Conservation (phyloP, 2,329 filamentous ascomycete genomes). For the Achaetomium macrosporum region DNA sequence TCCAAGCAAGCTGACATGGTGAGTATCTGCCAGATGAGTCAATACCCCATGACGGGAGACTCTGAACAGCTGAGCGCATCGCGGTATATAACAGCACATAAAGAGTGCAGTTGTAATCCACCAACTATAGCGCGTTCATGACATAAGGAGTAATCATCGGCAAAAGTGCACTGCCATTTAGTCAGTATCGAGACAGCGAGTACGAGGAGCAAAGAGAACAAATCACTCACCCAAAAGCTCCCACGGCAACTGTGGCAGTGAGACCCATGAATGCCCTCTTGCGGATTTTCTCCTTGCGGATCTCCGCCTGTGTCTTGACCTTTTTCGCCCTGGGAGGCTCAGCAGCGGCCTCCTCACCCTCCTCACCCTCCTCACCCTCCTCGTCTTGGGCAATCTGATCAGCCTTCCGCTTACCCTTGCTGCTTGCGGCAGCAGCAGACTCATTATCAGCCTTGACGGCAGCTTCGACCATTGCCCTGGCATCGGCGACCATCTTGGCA, state of each 20-base stretch:
- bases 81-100: neutral
- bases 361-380: slow-evolving; percentile 34
- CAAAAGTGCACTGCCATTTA: slow-evolving; percentile 19
- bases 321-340: slow-evolving; percentile 62
- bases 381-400: slow-evolving; percentile 24
- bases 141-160: slow-evolving; percentile 24
- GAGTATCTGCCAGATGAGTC: neutral
- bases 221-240: slow-evolving; percentile 67
- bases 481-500: slow-evolving; percentile 75
- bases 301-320: slow-evolving; percentile 70
- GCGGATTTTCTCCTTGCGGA: slow-evolving; percentile 80
- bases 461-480: slow-evolving; percentile 80
- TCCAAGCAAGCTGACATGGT: slow-evolving; percentile 3
- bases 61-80: neutral
- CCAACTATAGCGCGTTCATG: slow-evolving; percentile 21
- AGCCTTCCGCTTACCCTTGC: slow-evolving; percentile 25
- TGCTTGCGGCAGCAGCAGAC: slow-evolving; percentile 27
- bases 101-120: neutral
- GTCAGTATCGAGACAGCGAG: slow-evolving; percentile 3
- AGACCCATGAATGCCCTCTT: slow-evolving; percentile 81
- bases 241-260: slow-evolving; percentile 67
- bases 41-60: neutral
- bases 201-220: neutral
- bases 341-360: slow-evolving; percentile 32
- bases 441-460: slow-evolving; percentile 40